phyloP scores from a whole-genome alignment of 768 basidiomycete species.

The Lactarius deliciosus region DNA sequence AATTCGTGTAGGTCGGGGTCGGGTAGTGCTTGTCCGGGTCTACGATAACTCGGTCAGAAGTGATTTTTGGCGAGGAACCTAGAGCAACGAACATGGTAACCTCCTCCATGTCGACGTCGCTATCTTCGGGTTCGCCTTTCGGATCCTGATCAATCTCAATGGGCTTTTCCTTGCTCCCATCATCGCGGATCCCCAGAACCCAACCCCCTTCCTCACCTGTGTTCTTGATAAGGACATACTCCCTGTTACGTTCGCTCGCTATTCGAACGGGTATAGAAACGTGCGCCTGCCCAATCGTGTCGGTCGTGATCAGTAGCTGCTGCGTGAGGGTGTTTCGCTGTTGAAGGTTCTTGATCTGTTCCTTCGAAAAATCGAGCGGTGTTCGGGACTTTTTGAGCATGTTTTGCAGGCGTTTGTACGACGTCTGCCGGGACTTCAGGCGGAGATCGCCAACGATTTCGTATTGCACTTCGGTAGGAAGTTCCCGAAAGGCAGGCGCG shows the following conservation, averaged over 20 bases:
- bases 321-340: slow-evolving; percentile 92
- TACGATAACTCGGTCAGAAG: slow-evolving; percentile 25
- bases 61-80: not conserved
- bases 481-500: slow-evolving; percentile 84
- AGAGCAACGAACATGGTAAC: slow-evolving; percentile 56
- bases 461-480: slow-evolving; percentile 96
- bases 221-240: slow-evolving; percentile 95
- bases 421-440: slow-evolving; percentile 91
- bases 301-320: slow-evolving; percentile 87
- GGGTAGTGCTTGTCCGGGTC: slow-evolving; percentile 32
- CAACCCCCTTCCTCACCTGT: slow-evolving; percentile 86
- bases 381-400: slow-evolving; percentile 82
- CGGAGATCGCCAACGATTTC: slow-evolving; percentile 97
- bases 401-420: slow-evolving; percentile 84
- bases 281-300: slow-evolving; percentile 87
- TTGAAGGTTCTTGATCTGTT: slow-evolving; percentile 88
- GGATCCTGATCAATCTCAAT: slow-evolving; percentile 78
- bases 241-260: slow-evolving; percentile 90
- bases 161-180: slow-evolving; percentile 80
- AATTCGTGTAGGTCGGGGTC: slow-evolving; percentile 68
- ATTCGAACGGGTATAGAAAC: slow-evolving; percentile 91
- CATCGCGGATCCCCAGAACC: slow-evolving; percentile 89
- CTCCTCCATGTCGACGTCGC: slow-evolving; percentile 76
- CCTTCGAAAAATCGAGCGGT: slow-evolving; percentile 92
- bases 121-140: slow-evolving; percentile 35